Evolutionary conservation across 768 basidiomycete species (phyloP).

Genomic region (Hygrocybe punicea): DNA sequence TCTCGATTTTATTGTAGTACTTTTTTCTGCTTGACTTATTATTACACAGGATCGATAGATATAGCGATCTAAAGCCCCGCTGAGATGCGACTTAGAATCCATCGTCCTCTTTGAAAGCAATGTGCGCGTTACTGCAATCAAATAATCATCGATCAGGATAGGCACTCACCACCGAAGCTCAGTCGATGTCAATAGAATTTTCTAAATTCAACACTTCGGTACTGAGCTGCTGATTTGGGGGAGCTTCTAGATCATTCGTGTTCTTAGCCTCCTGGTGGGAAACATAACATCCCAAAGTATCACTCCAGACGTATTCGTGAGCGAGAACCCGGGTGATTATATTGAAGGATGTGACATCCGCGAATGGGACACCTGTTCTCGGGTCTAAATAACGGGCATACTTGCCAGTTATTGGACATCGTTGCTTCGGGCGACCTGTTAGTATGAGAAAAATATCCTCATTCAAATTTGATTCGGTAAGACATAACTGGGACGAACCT

Average conservation of each 20-base stretch:
- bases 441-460: neutral
- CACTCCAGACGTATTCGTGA: slow-evolving; percentile 71
- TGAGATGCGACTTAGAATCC: neutral
- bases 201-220: too few relatives aligned
- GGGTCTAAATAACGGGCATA: slow-evolving; percentile 80
- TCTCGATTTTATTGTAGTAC: neutral
- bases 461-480: neutral
- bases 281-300: slow-evolving; percentile 43
- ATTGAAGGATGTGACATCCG: slow-evolving; percentile 62
- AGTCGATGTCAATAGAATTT: neutral
- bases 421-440: slow-evolving; percentile 60
- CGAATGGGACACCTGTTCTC: slow-evolving; percentile 73
- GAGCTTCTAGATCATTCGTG: neutral
- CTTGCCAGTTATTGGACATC: slow-evolving; percentile 76
- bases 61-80: neutral
- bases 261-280: neutral
- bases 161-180: too few relatives aligned
- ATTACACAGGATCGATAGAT: neutral
- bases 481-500: slow-evolving; percentile 38
- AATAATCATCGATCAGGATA: too few relatives aligned
- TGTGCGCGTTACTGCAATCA: neutral
- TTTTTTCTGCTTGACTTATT: neutral
- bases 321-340: slow-evolving; percentile 57
- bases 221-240: neutral
- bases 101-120: neutral